Base-by-base conservation (phyloP, 2,329 filamentous ascomycete species). In the Thelonectria rubi region DNA sequence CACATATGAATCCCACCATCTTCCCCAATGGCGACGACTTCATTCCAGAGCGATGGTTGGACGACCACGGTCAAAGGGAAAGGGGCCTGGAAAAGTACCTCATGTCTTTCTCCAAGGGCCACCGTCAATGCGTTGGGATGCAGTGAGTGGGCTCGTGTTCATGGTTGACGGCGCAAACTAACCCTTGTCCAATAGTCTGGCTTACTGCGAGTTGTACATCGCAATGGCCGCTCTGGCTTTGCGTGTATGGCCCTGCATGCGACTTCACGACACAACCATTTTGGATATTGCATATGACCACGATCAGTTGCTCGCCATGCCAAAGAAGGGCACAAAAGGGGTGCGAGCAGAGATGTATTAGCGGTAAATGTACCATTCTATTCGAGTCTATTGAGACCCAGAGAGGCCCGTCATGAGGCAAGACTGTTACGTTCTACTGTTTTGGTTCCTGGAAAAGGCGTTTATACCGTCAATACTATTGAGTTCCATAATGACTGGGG, bases 81-180 rank as follows among this genome's bases (percentile, higher is more conserved):
- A 48, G 42, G 21, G 15, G 21, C 26, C 66, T 78, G 5, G 73
- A 78, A 34, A 73, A 70, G 46, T 74, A 73, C 40, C 66, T 81
- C 43, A 63, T 80, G 5, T 52, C 77, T 1, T 81, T 81, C 53
- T 76, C 74, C 3, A 79, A 74, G 61, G 79, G 77, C 8, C 69
- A 71, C 12, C 66, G 79, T 26, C 65, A 66, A 30, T 81, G 79
- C 57, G 54, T 81, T 1, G 79, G 79, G 15, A 62, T 60, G 48
- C 51, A 62, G 63, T 65, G 26, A 58, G 63, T 54, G 3, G 8
- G 26, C 34, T 34, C 18, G n/a, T 26, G 6, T 46, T 18, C 3
- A 21, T 55, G 32, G 40, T 17, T 53, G 42, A 40, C 26, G 18
- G 42, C 39, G 5, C 46, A 39, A 54, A 15, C 58, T 66, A 10